A percentile compares a stretch with the other conserved stretches of the same genome.
phyloP scores from a whole-genome alignment of 2,329 filamentous ascomycete genomes.

The Didymella glomerata region DNA sequence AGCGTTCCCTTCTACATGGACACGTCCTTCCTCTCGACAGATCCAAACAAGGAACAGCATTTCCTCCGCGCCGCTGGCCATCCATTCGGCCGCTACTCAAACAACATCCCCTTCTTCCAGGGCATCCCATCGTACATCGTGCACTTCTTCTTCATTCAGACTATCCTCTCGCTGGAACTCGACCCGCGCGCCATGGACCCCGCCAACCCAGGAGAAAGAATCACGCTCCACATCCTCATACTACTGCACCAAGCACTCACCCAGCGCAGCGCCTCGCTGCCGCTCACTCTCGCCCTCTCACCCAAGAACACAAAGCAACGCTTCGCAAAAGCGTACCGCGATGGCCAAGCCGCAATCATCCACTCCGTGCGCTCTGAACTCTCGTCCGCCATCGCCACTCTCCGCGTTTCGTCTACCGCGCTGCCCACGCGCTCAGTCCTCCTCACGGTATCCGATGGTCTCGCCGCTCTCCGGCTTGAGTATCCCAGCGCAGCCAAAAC shows the following conservation, averaged over 20 bases:
- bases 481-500: constrained; percentile 16
- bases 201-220: constrained; percentile 26
- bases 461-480: constrained; percentile 23
- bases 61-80: constrained; percentile 46
- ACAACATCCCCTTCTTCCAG: constrained; percentile 40
- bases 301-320: constrained; percentile 50
- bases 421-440: constrained; percentile 21
- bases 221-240: constrained; percentile 36
- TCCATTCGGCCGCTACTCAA: constrained; percentile 47
- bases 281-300: constrained; percentile 10
- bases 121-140: constrained; percentile 48
- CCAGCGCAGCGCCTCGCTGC: constrained; percentile 32
- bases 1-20: constrained; percentile 42
- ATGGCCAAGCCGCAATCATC: constrained; percentile 49
- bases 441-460: constrained; percentile 25
- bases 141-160: constrained; percentile 43
- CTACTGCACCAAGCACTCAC: constrained; percentile 38
- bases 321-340: constrained; percentile 55
- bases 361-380: constrained; percentile 37
- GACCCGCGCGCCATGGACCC: constrained; percentile 23
- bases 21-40: constrained; percentile 27
- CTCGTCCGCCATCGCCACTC: constrained; percentile 21
- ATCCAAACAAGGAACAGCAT: constrained; percentile 42
- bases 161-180: constrained; percentile 32
- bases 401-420: constrained; percentile 10